Base-by-base conservation (phyloP, 805 yeast genomes). In the Candida chauliodis region DNA sequence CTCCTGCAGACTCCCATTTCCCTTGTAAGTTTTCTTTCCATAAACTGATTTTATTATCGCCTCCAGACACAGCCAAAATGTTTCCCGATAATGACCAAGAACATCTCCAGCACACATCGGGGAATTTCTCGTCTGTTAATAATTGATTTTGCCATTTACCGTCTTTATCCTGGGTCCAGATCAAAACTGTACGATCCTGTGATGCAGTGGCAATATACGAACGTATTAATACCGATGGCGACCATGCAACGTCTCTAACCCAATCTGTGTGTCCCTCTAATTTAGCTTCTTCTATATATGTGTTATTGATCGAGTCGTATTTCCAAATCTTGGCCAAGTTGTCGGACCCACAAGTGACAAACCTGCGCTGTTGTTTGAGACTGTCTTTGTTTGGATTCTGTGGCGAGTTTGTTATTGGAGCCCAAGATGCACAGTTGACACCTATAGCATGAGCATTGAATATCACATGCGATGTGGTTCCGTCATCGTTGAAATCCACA, bases 231-330 rank as follows among this genome's bases (percentile, higher is more conserved):
- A 87, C 79, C 2, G 95, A 81, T 34, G 98, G 96, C 15, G 96
- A 88, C 99, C 99, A 93, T 3, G 95, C 88, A 44, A 91, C 97
- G 59, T 93, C 99, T 63, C 99, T 81, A 23, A 93, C 97, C 99
- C 99, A 93, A 62, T 93, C 99, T 13, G 86, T 73, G 62, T 93
- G 99, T 28, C 97, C 99, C 46, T 80, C 81, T 38, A 93, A 74
- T 19, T 78, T 75, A 30, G 81, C 81, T 60, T 91, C 96, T 52
- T 81, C 74, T 18, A 73, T 73, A 58, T 85, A 88, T 19, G 75
- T 75, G 48, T 73, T 75, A 33, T 53, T 51, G 5, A 73, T 62
- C 8, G 76, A 63, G 45, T 82, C 83, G 51, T 66, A 80, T 52
- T 72, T 76, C 99, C 99, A 93, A 52, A 93, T 79, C 59, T 88